Base-by-base conservation (phyloP, 75 land plant species). In the Isoetes taiwanensis region DNA sequence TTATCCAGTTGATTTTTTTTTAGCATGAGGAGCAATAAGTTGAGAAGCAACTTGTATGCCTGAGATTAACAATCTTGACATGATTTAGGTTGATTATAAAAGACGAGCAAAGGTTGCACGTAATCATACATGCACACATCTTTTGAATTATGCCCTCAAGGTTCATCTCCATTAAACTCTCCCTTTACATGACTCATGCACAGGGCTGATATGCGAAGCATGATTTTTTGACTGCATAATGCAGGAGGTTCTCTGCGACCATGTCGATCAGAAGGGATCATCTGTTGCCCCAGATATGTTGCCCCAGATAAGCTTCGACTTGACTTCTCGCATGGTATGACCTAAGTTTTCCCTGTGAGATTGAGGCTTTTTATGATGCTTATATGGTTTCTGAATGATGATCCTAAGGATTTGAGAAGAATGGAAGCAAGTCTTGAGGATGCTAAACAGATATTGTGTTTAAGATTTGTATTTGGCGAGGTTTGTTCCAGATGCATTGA, bases 271-370 rank as follows among this genome's bases (percentile, higher is more conserved):
- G 46, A 91, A 91, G 64, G 98, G 98, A 30, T 91, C 98, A 21
- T 74, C 83, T 73, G 98, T 91, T 52, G 85, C 80, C 43, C 81
- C 96, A 53, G 98, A 91, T 33, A n/a, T n/a, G n/a, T n/a, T n/a
- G n/a, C n/a, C n/a, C n/a, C n/a, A n/a, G n/a, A n/a, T n/a, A 91
- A 91, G 58, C 59, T 91, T 42, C 62, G 95, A 63, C 87, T 81
- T 64, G 98, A 91, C 65, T 91, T 91, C 57, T 91, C 98, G 25
- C 98, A 91, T 69, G 89, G 98, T 91, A 76, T n/a, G n/a, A n/a
- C n/a, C n/a, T n/a, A n/a, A n/a, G n/a, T n/a, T n/a, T n/a, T n/a
- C n/a, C n/a, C n/a, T n/a, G n/a, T n/a, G n/a, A n/a, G n/a, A n/a
- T n/a, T n/a, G n/a, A n/a, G n/a, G n/a, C n/a, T n/a, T n/a, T n/a